These are phyloP conservation scores for Pythium pectinolyticum DNA, from an alignment of 352 stramenopile genomes.

Conservation along the genomic window DNA sequence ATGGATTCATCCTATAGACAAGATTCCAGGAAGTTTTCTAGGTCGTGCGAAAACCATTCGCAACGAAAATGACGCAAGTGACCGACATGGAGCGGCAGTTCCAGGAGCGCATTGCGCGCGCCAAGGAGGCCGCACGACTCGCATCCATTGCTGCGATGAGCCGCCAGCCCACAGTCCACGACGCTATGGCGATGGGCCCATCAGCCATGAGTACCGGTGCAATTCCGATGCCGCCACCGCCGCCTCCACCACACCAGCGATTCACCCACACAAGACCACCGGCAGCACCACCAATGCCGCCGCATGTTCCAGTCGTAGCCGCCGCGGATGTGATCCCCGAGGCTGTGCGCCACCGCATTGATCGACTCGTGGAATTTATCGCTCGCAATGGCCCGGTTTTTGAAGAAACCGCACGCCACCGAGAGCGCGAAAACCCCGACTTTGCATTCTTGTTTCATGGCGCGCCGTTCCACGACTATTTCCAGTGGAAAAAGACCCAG, in stretches of 20 bases:
- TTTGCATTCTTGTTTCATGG: conserved; percentile 52
- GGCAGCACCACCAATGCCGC: too few relatives aligned
- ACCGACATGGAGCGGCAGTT: conserved; percentile 33
- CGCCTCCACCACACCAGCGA: conserved; percentile 10
- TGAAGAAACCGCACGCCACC: conserved; percentile 42
- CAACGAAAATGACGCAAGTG: neutral
- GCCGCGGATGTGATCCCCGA: conserved; percentile 30
- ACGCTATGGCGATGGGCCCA: neutral
- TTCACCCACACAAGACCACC: too few relatives aligned
- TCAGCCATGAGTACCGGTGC: too few relatives aligned
- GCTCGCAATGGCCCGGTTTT: conserved; percentile 55
- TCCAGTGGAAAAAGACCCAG: conserved; percentile 50
- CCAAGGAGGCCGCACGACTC: conserved; percentile 53
- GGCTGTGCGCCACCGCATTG: conserved; percentile 49
- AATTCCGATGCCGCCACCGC: neutral
- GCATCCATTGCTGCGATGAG: conserved; percentile 43
- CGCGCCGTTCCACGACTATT: conserved; percentile 53
- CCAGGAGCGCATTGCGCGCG: conserved; percentile 54
- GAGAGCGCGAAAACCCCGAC: conserved; percentile 53
- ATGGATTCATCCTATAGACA: too few relatives aligned
- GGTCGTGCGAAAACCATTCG: too few relatives aligned
- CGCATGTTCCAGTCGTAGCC: conserved; percentile 6
- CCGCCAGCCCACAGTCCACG: conserved; percentile 9
- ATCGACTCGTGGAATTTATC: conserved; percentile 61
- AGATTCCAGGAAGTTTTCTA: too few relatives aligned